phyloP scores from a whole-genome alignment of 768 basidiomycete species.

The Pseudohyphozyma bogoriensis region DNA sequence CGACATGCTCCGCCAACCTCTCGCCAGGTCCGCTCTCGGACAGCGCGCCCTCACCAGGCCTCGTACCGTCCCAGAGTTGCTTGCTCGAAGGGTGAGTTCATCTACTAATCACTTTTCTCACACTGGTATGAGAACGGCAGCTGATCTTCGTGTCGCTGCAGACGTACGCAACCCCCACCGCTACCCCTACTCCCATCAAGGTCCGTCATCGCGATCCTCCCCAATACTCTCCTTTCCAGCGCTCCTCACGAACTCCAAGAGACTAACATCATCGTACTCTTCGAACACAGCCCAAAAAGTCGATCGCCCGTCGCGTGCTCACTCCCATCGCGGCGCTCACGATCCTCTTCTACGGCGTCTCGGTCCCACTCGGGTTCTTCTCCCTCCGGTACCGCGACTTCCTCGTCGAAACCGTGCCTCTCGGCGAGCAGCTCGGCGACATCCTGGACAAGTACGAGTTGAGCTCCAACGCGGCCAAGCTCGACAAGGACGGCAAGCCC shows the following conservation, averaged over 20 bases:
- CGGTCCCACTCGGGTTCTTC: constrained; percentile 26
- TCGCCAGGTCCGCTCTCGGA: neutral
- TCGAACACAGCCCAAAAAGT: constrained; percentile 15
- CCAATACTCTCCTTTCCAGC: no score
- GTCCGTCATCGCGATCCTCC: no score
- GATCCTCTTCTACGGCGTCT: constrained; percentile 30
- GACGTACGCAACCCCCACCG: neutral
- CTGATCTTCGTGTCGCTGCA: neutral
- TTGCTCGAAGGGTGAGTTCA: neutral
- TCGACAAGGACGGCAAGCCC: neutral
- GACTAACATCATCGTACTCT: neutral
- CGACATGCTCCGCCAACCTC: no score
- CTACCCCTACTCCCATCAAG: neutral
- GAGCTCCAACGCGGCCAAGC: neutral
- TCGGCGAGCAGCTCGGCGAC: constrained; percentile 65
- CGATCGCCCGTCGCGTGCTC: constrained; percentile 28
- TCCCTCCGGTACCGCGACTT: constrained; percentile 61
- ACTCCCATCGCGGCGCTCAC: constrained; percentile 22
- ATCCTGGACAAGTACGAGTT: constrained; percentile 67
- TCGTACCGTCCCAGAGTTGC: neutral
- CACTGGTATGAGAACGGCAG: neutral
- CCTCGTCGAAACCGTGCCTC: constrained; percentile 69
- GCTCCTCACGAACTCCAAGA: neutral
- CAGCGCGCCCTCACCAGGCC: neutral
- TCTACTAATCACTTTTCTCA: neutral